Base-by-base conservation (phyloP, 768 basidiomycete species). In the Trametes elegans region DNA sequence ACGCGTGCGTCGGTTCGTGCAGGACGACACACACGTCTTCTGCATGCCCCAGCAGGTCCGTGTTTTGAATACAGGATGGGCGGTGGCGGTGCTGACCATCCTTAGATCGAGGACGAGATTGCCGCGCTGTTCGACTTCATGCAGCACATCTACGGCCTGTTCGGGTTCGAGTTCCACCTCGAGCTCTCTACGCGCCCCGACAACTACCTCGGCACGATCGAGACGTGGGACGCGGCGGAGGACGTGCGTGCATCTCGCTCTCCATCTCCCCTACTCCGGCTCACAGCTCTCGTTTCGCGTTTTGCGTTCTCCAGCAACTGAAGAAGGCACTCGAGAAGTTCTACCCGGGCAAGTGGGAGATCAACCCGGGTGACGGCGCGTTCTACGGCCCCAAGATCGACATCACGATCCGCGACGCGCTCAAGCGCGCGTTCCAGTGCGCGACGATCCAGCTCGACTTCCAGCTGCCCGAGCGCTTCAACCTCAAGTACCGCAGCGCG, bases 361-460 rank as follows among this genome's bases (percentile, higher is more conserved):
- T 95, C 53, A 97, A 97, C 71, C 90, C 91, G 8, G 96, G 94
- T 40, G 97, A 99, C 65, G 97, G 97, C 45, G 97, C 97, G 9
- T 99, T 99, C 81, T 99, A 99, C 73, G 97, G 97, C 0, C 97
- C 97, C 60, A 98, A 98, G 78, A 96, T 98, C 66, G 97, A 98
- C 72, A 96, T 99, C 74, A 93, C 90, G 56, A 89, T 98, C 68
- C 83, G 85, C 23, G 97, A 99, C 64, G 95, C 97, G 0, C 78
- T 98, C 21, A 83, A 80, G 32, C 85, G 97, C 41, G 92, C 93
- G 21, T 96, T 93, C 85, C 97, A 99, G 71, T 98, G 96, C 66
- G 97, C 94, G 35, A 98, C 97, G 2, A 98, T 98, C 71, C 91
- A 98, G 73, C 89, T 99, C 55, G 96, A 98, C 75, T 99, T 98